These are phyloP conservation scores for Golubevia sp. DNA, from an alignment of 1,284 basidiomycete species.

Conservation along the genomic window DNA sequence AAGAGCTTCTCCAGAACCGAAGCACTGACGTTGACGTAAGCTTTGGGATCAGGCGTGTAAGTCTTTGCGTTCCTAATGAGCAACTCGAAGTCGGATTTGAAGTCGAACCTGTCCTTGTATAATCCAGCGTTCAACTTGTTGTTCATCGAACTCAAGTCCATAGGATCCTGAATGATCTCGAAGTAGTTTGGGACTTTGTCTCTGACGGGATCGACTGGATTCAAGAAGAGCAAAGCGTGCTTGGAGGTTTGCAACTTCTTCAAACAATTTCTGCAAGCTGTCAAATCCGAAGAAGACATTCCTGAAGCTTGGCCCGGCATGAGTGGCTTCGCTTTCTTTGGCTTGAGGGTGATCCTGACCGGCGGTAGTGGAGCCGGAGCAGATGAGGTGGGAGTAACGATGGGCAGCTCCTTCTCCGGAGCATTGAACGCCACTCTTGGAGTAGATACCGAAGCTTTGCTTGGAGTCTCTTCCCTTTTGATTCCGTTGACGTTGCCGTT, in stretches of 20 bases:
- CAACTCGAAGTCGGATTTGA: slow-evolving; percentile 83
- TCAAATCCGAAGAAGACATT: slow-evolving; percentile 79
- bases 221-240: slow-evolving; percentile 74
- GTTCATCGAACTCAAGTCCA: slow-evolving; percentile 88
- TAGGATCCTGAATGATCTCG: slow-evolving; percentile 85
- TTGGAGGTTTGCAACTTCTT: slow-evolving; percentile 77
- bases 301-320: slow-evolving; percentile 70
- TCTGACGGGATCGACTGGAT: slow-evolving; percentile 74
- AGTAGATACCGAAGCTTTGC: not conserved
- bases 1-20: slow-evolving; percentile 79
- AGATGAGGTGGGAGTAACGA: not conserved
- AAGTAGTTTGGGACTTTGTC: slow-evolving; percentile 70
- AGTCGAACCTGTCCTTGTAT: slow-evolving; percentile 81
- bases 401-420: slow-evolving; percentile 18
- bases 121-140: slow-evolving; percentile 82
- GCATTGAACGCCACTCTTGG: slow-evolving; percentile 35
- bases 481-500: slow-evolving; percentile 8
- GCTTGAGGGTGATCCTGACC: slow-evolving; percentile 30
- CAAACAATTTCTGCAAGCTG: slow-evolving; percentile 77
- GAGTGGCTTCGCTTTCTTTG: slow-evolving; percentile 63
- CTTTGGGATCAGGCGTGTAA: slow-evolving; percentile 75
- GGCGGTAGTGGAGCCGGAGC: not conserved
- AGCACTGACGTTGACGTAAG: slow-evolving; percentile 77
- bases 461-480: too few relatives aligned
- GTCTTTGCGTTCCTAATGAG: slow-evolving; percentile 85